Base-by-base conservation (phyloP, 371 early-diverging fungal species). In the Batrachochytrium dendrobatidis region DNA sequence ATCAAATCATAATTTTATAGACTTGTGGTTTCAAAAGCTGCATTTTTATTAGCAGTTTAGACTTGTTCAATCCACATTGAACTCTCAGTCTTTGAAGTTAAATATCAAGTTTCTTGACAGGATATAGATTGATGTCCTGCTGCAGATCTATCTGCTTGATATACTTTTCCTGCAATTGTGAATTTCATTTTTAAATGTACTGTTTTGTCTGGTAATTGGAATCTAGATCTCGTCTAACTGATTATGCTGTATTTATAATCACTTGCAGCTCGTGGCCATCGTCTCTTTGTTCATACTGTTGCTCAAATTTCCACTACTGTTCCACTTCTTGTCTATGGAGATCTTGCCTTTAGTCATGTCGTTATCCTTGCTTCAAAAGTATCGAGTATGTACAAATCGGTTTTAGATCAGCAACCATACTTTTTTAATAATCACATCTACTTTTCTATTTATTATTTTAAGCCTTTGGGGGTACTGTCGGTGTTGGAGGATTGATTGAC, bases 291-390 rank as follows among this genome's bases (percentile, higher is more conserved):
- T 49, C 78, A 77, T 52, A 67, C 71, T 4, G 77, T 79, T 1
- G 53, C 73, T 10, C 73, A 72, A 54, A 39, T 67, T 18, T 59
- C 70, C 10, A 3, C 51, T 3, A 12, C n/a, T 24, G 43, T 80
- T 2, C 58, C 58, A 6, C 58, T 86, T 49, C 70, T 75, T 46
- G 64, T 59, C 31, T 68, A 72, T 64, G 88, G 81, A 22, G 79
- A 82, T 69, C 71, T 72, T 24, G 60, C 58, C 10, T 89, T 71
- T 60, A 82, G 89, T 67, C 86, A 92, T 54, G 68, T 88, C 59
- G 68, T 91, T 32, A 74, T 80, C 0, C 55, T 80, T 18, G 66
- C 90, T 4, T 85, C 87, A 18, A 75, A 79, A 25, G 69, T 81
- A 39, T 66, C 71, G 54, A 69, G 89, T 90, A 73, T 62, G 69